A percentile compares a stretch with the other conserved stretches of the same genome.
Evolutionary conservation across 805 yeast genomes (phyloP).

Genomic region (Naumovozyma castellii): DNA sequence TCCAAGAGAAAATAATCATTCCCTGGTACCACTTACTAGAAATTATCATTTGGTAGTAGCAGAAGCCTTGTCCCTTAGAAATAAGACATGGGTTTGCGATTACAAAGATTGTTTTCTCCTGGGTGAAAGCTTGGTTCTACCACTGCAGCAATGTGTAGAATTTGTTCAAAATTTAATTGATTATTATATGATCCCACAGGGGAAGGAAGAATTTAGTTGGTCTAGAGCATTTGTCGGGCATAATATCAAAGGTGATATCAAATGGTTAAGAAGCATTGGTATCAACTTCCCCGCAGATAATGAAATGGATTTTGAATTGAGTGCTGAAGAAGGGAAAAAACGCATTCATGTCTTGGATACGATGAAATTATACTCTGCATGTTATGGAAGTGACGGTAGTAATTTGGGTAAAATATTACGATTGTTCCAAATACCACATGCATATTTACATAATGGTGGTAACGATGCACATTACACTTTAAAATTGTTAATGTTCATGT

Average conservation of each 20-base stretch:
- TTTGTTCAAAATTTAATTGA: constrained; percentile 38
- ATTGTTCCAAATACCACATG: constrained; percentile 44
- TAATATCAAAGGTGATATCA: constrained; percentile 44
- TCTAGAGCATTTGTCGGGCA: constrained; percentile 49
- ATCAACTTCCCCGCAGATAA: constrained; percentile 34
- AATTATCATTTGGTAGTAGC: constrained; percentile 37
- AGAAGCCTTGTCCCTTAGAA: constrained; percentile 36
- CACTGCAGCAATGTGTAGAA: constrained; percentile 28
- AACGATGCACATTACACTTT: constrained; percentile 62
- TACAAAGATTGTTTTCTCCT: constrained; percentile 41
- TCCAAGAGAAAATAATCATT: constrained; percentile 37
- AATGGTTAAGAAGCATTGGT: constrained; percentile 41
- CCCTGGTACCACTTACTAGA: constrained; percentile 34
- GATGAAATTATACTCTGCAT: constrained; percentile 32
- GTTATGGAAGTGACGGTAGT: constrained; percentile 36
- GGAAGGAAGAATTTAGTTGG: constrained; percentile 17
- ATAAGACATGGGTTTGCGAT: constrained; percentile 48
- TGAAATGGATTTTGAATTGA: constrained; percentile 4
- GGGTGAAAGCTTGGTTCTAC: constrained; percentile 40
- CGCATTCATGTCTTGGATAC: constrained; percentile 38
- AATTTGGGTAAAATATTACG: constrained; percentile 40
- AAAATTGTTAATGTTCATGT: constrained; percentile 38
- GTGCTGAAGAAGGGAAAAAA: background rate
- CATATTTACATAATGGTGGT: constrained; percentile 59
- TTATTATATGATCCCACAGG: constrained; percentile 31